These are phyloP conservation scores for Guadua angustifolia DNA, from an alignment of 176 grass and related monocot species.

Conservation along the genomic window DNA sequence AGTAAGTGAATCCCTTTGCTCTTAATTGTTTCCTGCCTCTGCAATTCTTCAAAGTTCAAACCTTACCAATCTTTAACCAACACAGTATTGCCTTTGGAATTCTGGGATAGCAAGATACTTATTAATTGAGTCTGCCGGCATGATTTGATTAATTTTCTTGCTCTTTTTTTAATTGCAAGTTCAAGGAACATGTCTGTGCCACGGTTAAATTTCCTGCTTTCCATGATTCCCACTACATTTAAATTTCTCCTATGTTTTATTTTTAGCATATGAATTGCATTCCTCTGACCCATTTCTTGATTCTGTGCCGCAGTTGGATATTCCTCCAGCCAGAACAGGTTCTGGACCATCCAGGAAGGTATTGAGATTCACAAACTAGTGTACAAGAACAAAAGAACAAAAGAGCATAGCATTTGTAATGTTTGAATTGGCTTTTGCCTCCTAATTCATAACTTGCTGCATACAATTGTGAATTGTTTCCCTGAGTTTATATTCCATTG, in stretches of 20 bases:
- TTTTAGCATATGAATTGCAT: background rate
- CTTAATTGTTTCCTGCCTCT: constrained; percentile 9
- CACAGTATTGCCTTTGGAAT: constrained; percentile 29
- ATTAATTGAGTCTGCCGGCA: background rate
- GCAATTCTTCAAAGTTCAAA: constrained; percentile 18
- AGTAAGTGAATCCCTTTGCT: constrained; percentile 53
- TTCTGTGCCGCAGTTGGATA: constrained; percentile 67
- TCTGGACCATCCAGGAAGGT: constrained; percentile 92
- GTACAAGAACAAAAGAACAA: background rate
- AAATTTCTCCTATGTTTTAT: constrained; percentile 32
- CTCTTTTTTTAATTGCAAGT: constrained; percentile 23
- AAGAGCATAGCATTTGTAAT: background rate
- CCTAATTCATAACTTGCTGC: constrained; percentile 11
- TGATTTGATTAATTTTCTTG: constrained; percentile 42
- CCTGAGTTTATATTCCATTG: constrained; percentile 25
- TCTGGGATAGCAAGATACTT: constrained; percentile 1
- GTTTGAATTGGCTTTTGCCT: constrained; percentile 26
- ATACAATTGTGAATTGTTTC: constrained; percentile 22
- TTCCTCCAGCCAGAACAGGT: constrained; percentile 75
- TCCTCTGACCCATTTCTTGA: background rate
- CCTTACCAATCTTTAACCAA: constrained; percentile 22
- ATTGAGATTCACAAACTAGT: constrained; percentile 40
- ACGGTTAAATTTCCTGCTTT: background rate
- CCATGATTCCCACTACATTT: background rate
- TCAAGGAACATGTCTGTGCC: background rate